phyloP scores from a whole-genome alignment of 2,329 filamentous ascomycete genomes.

The Alternaria viburni region DNA sequence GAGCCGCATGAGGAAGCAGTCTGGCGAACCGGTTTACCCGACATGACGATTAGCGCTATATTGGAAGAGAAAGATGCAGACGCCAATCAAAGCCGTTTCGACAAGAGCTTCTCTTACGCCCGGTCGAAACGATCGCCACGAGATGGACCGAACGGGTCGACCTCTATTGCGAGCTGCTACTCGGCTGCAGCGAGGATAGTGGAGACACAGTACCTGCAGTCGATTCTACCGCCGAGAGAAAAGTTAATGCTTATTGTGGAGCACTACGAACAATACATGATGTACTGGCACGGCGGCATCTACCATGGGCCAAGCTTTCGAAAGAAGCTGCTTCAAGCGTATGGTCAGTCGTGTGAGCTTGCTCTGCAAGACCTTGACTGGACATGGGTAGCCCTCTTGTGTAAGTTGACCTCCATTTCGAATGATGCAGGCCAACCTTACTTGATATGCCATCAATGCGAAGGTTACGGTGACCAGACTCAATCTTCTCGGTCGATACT shows the following conservation, averaged over 20 bases:
- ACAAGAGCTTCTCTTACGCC: conserved; percentile 23
- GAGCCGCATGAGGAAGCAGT: conserved; percentile 10
- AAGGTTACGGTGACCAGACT: not conserved
- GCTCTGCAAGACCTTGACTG: conserved; percentile 43
- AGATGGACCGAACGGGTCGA: not conserved
- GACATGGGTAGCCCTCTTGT: conserved; percentile 52
- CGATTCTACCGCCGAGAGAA: conserved; percentile 43
- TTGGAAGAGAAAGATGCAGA: conserved; percentile 32
- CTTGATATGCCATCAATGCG: not conserved
- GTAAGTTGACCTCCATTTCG: not conserved
- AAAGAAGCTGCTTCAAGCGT: conserved; percentile 49
- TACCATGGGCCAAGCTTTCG: conserved; percentile 49
- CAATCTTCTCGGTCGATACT: not conserved
- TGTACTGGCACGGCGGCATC: conserved; percentile 51
- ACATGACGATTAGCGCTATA: conserved; percentile 35
- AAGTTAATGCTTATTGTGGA: conserved; percentile 40
- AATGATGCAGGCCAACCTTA: not conserved
- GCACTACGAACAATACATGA: conserved; percentile 49
- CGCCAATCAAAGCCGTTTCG: conserved; percentile 14
- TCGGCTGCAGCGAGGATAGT: conserved; percentile 32
- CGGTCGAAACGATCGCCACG: conserved; percentile 13
- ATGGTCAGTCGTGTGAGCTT: conserved; percentile 45
- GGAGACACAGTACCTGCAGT: conserved; percentile 43
- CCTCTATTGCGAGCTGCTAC: conserved; percentile 17
- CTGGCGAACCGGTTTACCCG: conserved; percentile 27